Conservation (phyloP, 345 rosid species). For the Camelina neglecta region DNA sequence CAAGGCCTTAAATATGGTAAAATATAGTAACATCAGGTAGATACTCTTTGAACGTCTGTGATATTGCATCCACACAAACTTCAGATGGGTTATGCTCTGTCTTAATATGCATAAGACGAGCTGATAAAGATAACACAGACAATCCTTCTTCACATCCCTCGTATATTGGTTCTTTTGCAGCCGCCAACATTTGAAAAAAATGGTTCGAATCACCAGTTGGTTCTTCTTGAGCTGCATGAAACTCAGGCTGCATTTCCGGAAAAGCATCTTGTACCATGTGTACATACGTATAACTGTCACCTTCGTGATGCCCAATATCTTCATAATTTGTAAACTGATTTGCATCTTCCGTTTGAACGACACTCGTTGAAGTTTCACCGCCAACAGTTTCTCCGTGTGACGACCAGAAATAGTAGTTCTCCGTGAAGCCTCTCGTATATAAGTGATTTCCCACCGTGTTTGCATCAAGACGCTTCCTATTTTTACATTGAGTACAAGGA, state of each 20-base stretch:
- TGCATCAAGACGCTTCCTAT: too few relatives aligned
- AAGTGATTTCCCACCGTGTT: background rate
- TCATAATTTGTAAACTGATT: background rate
- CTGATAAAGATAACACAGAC: background rate
- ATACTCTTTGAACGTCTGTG: background rate
- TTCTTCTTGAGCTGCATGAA: too few relatives aligned
- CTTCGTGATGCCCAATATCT: background rate
- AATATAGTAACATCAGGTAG: too few relatives aligned
- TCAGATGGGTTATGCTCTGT: background rate
- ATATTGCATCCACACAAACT: background rate
- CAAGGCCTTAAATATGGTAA: too few relatives aligned
- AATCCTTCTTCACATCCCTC: background rate
- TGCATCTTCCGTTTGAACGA: too few relatives aligned
- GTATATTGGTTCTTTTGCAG: background rate
- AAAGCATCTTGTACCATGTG: background rate
- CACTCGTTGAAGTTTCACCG: background rate
- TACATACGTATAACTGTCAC: too few relatives aligned
- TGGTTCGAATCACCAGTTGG: too few relatives aligned
- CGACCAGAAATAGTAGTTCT: background rate
- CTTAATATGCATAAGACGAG: background rate
- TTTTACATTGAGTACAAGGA: background rate
- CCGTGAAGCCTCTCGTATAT: background rate
- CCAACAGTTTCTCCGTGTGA: background rate
- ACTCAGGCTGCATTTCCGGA: too few relatives aligned
- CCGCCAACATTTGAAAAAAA: background rate